A percentile compares a stretch with the other conserved stretches of the same genome.
Evolutionary conservation across 2,329 filamentous ascomycete species (phyloP).

Genomic region (Alternaria sp.): DNA sequence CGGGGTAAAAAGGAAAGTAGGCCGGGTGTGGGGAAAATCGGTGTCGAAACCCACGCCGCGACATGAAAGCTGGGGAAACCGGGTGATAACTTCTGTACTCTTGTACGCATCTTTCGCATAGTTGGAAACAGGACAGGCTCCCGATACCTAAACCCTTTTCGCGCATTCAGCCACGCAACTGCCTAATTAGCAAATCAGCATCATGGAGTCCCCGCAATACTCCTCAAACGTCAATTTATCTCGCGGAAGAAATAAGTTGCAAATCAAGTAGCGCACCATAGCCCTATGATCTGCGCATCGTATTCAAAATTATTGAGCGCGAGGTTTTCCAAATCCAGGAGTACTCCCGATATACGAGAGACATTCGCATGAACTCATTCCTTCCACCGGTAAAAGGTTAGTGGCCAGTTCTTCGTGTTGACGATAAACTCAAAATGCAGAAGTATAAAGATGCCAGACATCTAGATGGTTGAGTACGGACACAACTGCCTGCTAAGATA

Average conservation of each 20-base stretch:
- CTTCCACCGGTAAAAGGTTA: constrained; percentile 15
- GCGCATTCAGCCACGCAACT: background rate
- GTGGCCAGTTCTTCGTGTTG: background rate
- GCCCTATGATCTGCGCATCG: background rate
- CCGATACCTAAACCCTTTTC: background rate
- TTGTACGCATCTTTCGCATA: background rate
- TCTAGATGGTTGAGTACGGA: background rate
- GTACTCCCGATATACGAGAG: constrained; percentile 1
- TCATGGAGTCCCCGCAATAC: background rate
- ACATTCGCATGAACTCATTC: background rate
- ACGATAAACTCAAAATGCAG: background rate
- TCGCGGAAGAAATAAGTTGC: constrained; percentile 10
- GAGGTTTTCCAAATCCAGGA: constrained; percentile 7
- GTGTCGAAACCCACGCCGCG: background rate
- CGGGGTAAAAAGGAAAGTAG: constrained; percentile 19
- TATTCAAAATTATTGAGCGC: background rate
- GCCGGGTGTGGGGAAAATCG: constrained; percentile 20
- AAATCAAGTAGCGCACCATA: background rate
- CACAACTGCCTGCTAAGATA: background rate
- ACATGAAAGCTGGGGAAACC: background rate
- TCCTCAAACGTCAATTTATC: constrained; percentile 6
- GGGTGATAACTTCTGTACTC: background rate
- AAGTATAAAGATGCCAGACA: background rate
- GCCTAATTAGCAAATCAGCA: background rate
- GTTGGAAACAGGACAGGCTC: background rate